Evolutionary conservation across 352 stramenopile species (phyloP), one percentile per base, ranked within the genome.

Genomic region (Phytophthora brassicae): DNA sequence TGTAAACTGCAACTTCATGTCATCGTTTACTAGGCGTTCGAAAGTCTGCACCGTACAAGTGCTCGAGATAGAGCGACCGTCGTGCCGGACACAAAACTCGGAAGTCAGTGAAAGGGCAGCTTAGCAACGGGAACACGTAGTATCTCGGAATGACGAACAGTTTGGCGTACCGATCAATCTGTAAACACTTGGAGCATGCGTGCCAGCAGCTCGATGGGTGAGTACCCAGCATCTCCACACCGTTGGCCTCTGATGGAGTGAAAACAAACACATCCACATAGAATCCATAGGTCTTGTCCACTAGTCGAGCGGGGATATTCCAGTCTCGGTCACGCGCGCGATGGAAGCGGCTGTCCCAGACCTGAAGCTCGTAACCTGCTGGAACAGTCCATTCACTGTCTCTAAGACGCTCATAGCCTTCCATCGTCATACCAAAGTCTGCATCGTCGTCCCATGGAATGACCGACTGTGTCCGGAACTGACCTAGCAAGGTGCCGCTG

Each of bases 191-290:
- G 13, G 45, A 69, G 56, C 80, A 89, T 22, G 61, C 66, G 33
- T 66, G 66, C 75, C 75, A 88, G 60, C 65, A 70, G 23, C 50
- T 65, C 1, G 80, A 87, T 36, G 74, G 56, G 2, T 66, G 53
- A 0, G 76, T 68, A 1, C 66, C 68, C 4, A 90, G 56, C 61
- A 86, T 64, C 28, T 68, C 45, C 19, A 74, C 47, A 6, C 54
- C 69, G 14, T 73, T 66, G 13, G 61, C 56, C 33, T 62, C 54
- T 6, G 64, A 76, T 42, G 75, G 67, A 24, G 66, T 23, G 48
- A 90, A 90, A 14, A 86, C 78, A 28, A 88, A 85, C 33, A 88
- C 52, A 58, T 88, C 81, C 23, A 87, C 63, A 63, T 88, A 88
- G 63, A 89, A 89, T 17, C 80, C 80, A 24, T 74, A 79, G 17